Conservation (phyloP, 352 stramenopile genomes). For the Globisporangium splendens region DNA sequence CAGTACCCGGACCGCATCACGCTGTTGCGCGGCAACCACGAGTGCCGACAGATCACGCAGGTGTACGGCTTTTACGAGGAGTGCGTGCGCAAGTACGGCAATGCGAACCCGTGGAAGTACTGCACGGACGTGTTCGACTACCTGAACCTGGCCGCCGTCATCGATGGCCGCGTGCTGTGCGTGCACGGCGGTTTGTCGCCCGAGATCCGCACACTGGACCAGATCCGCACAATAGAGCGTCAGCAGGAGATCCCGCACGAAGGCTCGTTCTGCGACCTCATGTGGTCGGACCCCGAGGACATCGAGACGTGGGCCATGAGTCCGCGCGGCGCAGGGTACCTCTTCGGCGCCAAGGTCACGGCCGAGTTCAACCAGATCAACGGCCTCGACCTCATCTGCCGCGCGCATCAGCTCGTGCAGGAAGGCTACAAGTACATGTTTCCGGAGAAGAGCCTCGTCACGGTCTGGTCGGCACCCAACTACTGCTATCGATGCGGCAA, state of each 20-base stretch:
- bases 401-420: slow-evolving; percentile 87
- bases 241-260: slow-evolving; percentile 95
- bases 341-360: slow-evolving; percentile 87
- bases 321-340: slow-evolving; percentile 83
- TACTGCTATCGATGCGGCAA: slow-evolving; percentile 88
- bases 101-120: slow-evolving; percentile 95
- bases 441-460: slow-evolving; percentile 77
- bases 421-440: slow-evolving; percentile 94
- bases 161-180: slow-evolving; percentile 90
- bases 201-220: slow-evolving; percentile 93
- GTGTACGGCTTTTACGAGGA: slow-evolving; percentile 98
- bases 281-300: slow-evolving; percentile 98
- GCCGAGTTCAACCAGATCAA: slow-evolving; percentile 92
- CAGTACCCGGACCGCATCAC: slow-evolving; percentile 87
- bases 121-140: slow-evolving; percentile 97
- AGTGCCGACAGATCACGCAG: slow-evolving; percentile 95
- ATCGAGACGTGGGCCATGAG: slow-evolving; percentile 90
- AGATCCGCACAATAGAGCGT: slow-evolving; percentile 95
- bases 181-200: slow-evolving; percentile 95
- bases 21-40: slow-evolving; percentile 86
- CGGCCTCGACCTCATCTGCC: slow-evolving; percentile 84
- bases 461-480: slow-evolving; percentile 80
- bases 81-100: slow-evolving; percentile 96
- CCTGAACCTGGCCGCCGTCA: slow-evolving; percentile 93
- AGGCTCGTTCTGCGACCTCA: slow-evolving; percentile 96